Percentiles rank a stretch among this genome's conserved stretches.
phyloP scores from a whole-genome alignment of 148 eudicot genomes.

The Amaranthus palmeri region DNA sequence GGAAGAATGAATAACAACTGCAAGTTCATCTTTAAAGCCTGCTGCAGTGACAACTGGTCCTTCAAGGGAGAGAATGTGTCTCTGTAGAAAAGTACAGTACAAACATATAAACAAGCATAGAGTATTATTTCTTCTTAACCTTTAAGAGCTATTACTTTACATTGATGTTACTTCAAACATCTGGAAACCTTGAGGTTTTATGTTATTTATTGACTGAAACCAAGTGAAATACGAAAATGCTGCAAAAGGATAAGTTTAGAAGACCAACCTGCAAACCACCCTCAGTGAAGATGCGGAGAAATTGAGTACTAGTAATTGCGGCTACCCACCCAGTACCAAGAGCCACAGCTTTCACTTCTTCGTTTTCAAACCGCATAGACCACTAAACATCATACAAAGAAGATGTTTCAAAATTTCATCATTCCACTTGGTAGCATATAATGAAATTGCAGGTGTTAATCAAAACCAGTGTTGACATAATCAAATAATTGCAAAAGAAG shows the following conservation, averaged over 20 bases:
- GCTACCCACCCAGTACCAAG: conserved; percentile 89
- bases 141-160: background rate
- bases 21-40: conserved; percentile 82
- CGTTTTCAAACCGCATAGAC: conserved; percentile 96
- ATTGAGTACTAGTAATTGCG: conserved; percentile 79
- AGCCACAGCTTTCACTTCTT: conserved; percentile 93
- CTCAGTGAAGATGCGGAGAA: conserved; percentile 81
- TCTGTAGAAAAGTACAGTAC: conserved; percentile 38
- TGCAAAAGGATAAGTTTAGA: background rate
- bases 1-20: conserved; percentile 79
- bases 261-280: conserved; percentile 89
- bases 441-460: background rate
- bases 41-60: conserved; percentile 93
- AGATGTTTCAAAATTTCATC: background rate
- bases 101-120: background rate
- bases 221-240: conserved; percentile 1
- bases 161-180: background rate
- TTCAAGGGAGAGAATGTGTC: conserved; percentile 67
- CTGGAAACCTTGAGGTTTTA: background rate
- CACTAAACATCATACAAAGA: conserved; percentile 48
- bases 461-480: background rate
- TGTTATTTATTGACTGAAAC: background rate
- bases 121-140: background rate
- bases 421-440: conserved; percentile 1
- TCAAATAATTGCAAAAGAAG: background rate